Evolutionary conservation across 2,329 filamentous ascomycete genomes (phyloP), one percentile per base, ranked within the genome.

Genomic region (Plenodomus lindquistii): DNA sequence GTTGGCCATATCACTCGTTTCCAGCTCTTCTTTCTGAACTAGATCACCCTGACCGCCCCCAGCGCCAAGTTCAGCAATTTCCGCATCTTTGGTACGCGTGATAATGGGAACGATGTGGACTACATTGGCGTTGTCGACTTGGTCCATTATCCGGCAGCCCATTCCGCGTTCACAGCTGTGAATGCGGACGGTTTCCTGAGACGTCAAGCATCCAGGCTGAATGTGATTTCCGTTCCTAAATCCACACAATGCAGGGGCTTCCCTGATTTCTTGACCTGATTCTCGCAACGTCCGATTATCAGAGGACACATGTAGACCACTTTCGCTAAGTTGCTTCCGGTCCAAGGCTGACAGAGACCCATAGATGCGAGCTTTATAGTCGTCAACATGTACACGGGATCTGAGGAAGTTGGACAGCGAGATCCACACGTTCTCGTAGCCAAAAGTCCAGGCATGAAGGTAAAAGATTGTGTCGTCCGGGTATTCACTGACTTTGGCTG

Each of bases 381-480:
- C 76, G 65, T 96, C 91, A 2, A 97, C 83, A 61, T 97, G 93
- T 2, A 96, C 82, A 77, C 87, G 60, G 1, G 86, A 86, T 5
- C 82, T 73, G 0, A 97, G 75, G 10, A 85, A 83, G 18, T 85
- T 81, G 0, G 91, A 86, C 0, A 97, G 73, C 0, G 90, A 87
- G 49, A 91, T 77, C 91, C 91, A 97, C 0, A 96, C 91, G 43
- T 96, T 88, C 67, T 97, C 92, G 55, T 97, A 96, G 0, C 89
- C 89, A 65, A 94, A 94, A 0, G 93, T 97, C 91, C 92, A 96
- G 1, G 91, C 84, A 47, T 91, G 84, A 38, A 97, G 81, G 68
- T 96, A 88, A 62, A 96, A 97, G 1, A 87, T 70, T 0, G 91
- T 96, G 34, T 90, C 83, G 1, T 76, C 53, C 0, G 91, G 87